These are phyloP conservation scores for Myotisia sp. DNA, from an alignment of 2,329 filamentous ascomycete genomes.

Conservation along the genomic window DNA sequence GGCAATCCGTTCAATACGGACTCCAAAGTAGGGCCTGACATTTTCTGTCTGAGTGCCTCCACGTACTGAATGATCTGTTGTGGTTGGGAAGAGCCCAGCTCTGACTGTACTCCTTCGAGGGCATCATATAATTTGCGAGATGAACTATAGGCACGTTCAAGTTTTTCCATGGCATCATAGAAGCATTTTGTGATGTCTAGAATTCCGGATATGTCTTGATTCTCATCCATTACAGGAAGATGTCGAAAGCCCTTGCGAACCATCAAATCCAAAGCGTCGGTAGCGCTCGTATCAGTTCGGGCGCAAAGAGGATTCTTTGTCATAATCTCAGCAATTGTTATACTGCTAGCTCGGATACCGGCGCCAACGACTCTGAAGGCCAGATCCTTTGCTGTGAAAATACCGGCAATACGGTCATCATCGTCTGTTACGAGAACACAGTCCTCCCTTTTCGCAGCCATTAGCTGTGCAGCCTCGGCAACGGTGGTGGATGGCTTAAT, in stretches of 20 bases:
- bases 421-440: constrained; percentile 96
- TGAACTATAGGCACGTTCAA: constrained; percentile 92
- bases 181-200: constrained; percentile 99
- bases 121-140: constrained; percentile 98
- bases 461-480: constrained; percentile 89
- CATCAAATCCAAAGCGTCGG: constrained; percentile 94
- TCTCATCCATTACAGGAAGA: constrained; percentile 98
- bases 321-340: constrained; percentile 98
- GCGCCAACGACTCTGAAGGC: constrained; percentile 91
- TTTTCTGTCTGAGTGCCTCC: constrained; percentile 84
- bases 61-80: constrained; percentile 99
- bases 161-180: constrained; percentile 99
- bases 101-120: constrained; percentile 91
- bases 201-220: constrained; percentile 96
- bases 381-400: constrained; percentile 97
- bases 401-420: constrained; percentile 92
- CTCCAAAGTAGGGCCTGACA: constrained; percentile 95
- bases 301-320: constrained; percentile 98
- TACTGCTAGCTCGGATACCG: constrained; percentile 72
- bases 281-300: constrained; percentile 92
- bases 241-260: constrained; percentile 96
- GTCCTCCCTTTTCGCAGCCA: constrained; percentile 97
- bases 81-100: constrained; percentile 86
- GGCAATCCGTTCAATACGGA: constrained; percentile 83
- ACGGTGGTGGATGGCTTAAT: constrained; percentile 93